Conservation (phyloP, 441 rosid genomes). For the Biscutella laevigata region DNA sequence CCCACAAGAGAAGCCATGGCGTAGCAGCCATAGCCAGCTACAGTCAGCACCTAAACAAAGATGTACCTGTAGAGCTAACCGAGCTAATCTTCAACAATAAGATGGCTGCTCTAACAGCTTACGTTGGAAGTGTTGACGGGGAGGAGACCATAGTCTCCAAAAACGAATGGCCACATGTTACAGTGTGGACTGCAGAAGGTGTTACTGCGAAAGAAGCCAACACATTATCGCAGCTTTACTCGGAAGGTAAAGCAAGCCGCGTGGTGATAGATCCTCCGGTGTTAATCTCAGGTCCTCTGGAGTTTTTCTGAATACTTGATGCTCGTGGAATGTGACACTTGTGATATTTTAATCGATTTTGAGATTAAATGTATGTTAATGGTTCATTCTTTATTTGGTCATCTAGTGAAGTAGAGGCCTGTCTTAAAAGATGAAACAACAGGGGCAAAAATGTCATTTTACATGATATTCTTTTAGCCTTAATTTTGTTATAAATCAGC, state of each 20-base stretch:
- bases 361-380: background rate
- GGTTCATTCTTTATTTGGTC: too few relatives aligned
- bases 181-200: conserved; percentile 74
- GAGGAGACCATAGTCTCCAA: conserved; percentile 50
- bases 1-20: conserved; percentile 91
- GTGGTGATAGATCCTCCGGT: conserved; percentile 59
- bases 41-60: conserved; percentile 38
- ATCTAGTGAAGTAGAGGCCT: too few relatives aligned
- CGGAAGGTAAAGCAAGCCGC: conserved; percentile 61
- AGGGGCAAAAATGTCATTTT: too few relatives aligned
- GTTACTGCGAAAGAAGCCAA: conserved; percentile 72
- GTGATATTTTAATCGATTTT: background rate
- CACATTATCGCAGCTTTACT: conserved; percentile 43
- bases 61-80: conserved; percentile 58
- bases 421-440: too few relatives aligned
- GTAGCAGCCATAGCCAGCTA: conserved; percentile 68
- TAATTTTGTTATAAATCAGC: too few relatives aligned
- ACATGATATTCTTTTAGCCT: too few relatives aligned
- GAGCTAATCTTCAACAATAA: conserved; percentile 62
- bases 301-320: conserved; percentile 38
- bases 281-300: conserved; percentile 54
- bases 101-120: conserved; percentile 72
- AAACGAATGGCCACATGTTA: conserved; percentile 83
- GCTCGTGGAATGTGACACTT: conserved; percentile 10
- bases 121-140: conserved; percentile 55